These are phyloP conservation scores for Fusarium protoensiforme DNA, from an alignment of 2,329 filamentous ascomycete genomes.

Conservation along the genomic window DNA sequence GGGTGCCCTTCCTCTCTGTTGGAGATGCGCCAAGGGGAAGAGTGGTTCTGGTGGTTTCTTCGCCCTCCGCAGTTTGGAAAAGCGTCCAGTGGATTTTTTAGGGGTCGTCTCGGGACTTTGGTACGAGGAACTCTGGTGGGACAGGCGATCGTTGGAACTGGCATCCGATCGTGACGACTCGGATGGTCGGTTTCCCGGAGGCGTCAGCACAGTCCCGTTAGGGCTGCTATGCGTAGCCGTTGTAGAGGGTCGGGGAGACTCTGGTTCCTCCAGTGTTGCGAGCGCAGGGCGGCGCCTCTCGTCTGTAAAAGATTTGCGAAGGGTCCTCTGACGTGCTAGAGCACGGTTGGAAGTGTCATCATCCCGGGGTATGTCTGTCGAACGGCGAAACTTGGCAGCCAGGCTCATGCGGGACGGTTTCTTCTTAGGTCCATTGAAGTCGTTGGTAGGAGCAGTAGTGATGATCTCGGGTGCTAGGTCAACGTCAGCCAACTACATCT, in stretches of 20 bases:
- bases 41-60: slow-evolving; percentile 79
- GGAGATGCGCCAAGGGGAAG: slow-evolving; percentile 88
- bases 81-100: slow-evolving; percentile 74
- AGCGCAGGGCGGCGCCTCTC: slow-evolving; percentile 46
- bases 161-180: slow-evolving; percentile 93
- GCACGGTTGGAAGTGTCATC: slow-evolving; percentile 36
- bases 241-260: slow-evolving; percentile 45
- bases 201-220: slow-evolving; percentile 58
- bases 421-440: slow-evolving; percentile 64
- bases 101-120: slow-evolving; percentile 70
- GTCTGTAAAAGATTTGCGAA: slow-evolving; percentile 59
- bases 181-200: slow-evolving; percentile 58
- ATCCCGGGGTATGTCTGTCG: slow-evolving; percentile 57
- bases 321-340: slow-evolving; percentile 31
- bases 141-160: slow-evolving; percentile 75
- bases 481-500: slow-evolving; percentile 30
- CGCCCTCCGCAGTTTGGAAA: slow-evolving; percentile 84
- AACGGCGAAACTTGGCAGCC: slow-evolving; percentile 63
- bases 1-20: slow-evolving; percentile 68
- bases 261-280: slow-evolving; percentile 67
- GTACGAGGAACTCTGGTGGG: slow-evolving; percentile 65
- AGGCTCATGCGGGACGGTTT: slow-evolving; percentile 67
- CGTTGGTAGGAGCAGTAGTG: slow-evolving; percentile 87
- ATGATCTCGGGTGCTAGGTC: slow-evolving; percentile 78
- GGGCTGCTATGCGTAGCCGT: slow-evolving; percentile 40